Evolutionary conservation across 208 protist species (phyloP), one percentile per base, ranked within the genome.

Genomic region (Trypanosoma avium): DNA sequence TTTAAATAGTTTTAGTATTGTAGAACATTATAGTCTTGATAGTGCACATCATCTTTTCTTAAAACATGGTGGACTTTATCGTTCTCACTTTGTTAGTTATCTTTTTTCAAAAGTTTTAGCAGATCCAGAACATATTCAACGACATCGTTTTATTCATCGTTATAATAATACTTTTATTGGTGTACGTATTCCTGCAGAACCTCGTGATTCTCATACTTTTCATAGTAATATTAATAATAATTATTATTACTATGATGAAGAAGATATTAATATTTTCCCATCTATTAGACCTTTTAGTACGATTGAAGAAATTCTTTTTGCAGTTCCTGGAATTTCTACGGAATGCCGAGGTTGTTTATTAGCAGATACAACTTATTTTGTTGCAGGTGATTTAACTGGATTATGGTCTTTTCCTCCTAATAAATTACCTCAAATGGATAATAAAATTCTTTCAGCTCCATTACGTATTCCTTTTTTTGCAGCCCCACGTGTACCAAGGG

Each of bases 261-360:
- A 35, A 15, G 40, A 21, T 32, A 46, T 19, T 21, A 26, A 61
- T 5, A 38, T 52, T 24, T 57, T 90, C 32, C 82, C 86, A 3
- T 59, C 69, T 15, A 71, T 93, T 49, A 84, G 85, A 0, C 70
- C 70, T 29, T 96, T 96, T 69, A 84, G 76, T 58, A 84, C 77
- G 26, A 66, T 96, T 17, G 90, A 96, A 73, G 84, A 93, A 61
- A 90, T 96, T 67, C 62, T 94, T n/a, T 92, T 93, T 30, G 85
- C 87, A 8, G 86, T 96, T 24, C 90, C 90, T 2, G 90, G 90
- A 38, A 87, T 96, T 36, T 69, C 87, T 3, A 96, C 90, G 4
- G 73, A 86, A 56, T 96, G 90, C 64, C 78, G 69, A 2, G 90
- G 90, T 29, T 96, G 90, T 67, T 74, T 96, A 21, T 75, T 96